Base-by-base conservation (phyloP, 257 asterid species). In the Rehmannia glutinosa region DNA sequence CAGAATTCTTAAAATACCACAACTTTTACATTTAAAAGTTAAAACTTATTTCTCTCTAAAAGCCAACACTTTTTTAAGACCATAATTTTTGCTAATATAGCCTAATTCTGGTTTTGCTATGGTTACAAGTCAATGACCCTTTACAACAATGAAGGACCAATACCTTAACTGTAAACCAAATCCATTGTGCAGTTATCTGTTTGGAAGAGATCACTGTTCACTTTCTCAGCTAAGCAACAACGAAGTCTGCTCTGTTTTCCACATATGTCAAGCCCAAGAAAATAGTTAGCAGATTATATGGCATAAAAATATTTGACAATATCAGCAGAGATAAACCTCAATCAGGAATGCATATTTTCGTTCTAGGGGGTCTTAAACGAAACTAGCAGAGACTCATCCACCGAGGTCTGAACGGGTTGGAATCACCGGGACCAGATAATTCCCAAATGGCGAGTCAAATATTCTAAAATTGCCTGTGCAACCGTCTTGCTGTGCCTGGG, bases 391-490 rank as follows among this genome's bases (percentile, higher is more conserved):
- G 27, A 25, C 33, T 74, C 79, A 86, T 60, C 69, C 76, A 13
- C 81, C 81, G 28, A 87, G 85, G 17, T 90, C 92, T 24, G 85
- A 79, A 32, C 82, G 87, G 56, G 96, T 84, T 66, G 95, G 97
- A 73, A 84, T 75, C 11, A 87, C 95, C 0, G 96, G 96, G 56
- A 90, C 89, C 4, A 90, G 92, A 78, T 74, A 86, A 77, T 90
- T 90, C 58, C 92, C 96, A 75, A 49, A 86, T 5, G 80, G 79
- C 6, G 96, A 90, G 65, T 90, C 90, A 4, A 90, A 84, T 30
- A 86, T 62, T 69, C 75, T 86, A 20, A 76, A 90, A 75, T 88
- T 86, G 16, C 83, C 85, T 1, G 82, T 81, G 77, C 84, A 80
- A 62, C 84, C 78, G 13, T 87, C 95, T 66, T 84, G 87, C 35